Conservation (phyloP, 2,329 filamentous ascomycete species). For the Verruconis gallopava region DNA sequence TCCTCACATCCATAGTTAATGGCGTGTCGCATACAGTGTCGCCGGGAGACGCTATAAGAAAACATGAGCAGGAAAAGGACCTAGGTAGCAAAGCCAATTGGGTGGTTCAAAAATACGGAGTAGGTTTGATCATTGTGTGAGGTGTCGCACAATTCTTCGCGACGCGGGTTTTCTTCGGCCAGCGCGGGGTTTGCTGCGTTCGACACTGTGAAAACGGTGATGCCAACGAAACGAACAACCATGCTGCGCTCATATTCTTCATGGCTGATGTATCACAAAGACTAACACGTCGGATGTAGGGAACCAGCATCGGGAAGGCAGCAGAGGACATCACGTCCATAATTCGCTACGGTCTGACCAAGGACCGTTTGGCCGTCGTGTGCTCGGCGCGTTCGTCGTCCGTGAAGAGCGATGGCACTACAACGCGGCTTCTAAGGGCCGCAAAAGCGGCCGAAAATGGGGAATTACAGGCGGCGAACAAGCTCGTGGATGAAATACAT, state of each 20-base stretch:
- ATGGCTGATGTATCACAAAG: too few relatives aligned
- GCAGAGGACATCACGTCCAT: slow-evolving; percentile 10
- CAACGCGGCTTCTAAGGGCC: slow-evolving; percentile 35
- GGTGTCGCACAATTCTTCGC: too few relatives aligned
- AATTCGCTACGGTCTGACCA: slow-evolving; percentile 30
- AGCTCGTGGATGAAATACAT: slow-evolving; percentile 68
- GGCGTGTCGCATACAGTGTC: neutral
- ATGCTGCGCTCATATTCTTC: too few relatives aligned
- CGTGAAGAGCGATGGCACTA: slow-evolving; percentile 89
- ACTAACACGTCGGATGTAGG: too few relatives aligned
- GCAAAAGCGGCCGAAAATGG: slow-evolving; percentile 25
- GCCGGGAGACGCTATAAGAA: neutral
- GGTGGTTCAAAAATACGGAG: slow-evolving; percentile 90
- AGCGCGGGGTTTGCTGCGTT: too few relatives aligned
- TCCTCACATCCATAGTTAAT: too few relatives aligned
- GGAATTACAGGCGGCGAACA: neutral
- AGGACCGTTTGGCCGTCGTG: slow-evolving; percentile 75
- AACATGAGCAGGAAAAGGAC: neutral
- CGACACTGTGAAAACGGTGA: too few relatives aligned
- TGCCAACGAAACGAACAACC: too few relatives aligned
- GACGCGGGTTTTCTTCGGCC: too few relatives aligned
- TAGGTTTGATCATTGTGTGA: too few relatives aligned
- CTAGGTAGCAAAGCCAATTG: slow-evolving; percentile 36
- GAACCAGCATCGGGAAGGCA: slow-evolving; percentile 65
- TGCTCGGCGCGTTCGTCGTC: slow-evolving; percentile 92